Conservation (phyloP, 768 basidiomycete genomes). For the Leccinum obscurum region DNA sequence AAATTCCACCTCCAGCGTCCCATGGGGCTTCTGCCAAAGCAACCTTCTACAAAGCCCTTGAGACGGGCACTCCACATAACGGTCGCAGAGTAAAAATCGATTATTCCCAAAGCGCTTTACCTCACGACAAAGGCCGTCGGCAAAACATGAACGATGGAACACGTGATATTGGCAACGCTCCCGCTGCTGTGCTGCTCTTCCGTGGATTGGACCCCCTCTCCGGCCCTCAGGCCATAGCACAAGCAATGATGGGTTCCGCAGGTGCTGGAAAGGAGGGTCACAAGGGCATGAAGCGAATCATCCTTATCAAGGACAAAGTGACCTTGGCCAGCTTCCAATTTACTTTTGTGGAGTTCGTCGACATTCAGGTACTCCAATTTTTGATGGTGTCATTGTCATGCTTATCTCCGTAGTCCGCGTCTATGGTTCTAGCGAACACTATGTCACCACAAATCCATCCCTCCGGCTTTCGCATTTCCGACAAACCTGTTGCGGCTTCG, state of each 20-base stretch:
- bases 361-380: slow-evolving; percentile 59
- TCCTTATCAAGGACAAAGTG: slow-evolving; percentile 86
- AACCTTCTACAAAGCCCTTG: slow-evolving; percentile 72
- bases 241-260: slow-evolving; percentile 79
- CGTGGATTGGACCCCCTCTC: slow-evolving; percentile 89
- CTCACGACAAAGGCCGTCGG: slow-evolving; percentile 64
- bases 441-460: slow-evolving; percentile 89
- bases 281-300: slow-evolving; percentile 83
- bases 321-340: slow-evolving; percentile 91
- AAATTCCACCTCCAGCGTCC: slow-evolving; percentile 88
- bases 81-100: slow-evolving; percentile 94
- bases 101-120: slow-evolving; percentile 84
- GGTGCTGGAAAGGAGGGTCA: slow-evolving; percentile 78
- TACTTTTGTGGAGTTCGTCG: slow-evolving; percentile 90
- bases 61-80: slow-evolving; percentile 67
- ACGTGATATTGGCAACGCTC: slow-evolving; percentile 89
- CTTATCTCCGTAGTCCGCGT: slow-evolving; percentile 62
- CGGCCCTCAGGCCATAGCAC: slow-evolving; percentile 82
- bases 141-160: slow-evolving; percentile 89
- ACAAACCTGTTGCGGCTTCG: slow-evolving; percentile 85
- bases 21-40: slow-evolving; percentile 78
- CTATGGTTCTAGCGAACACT: slow-evolving; percentile 76
- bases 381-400: slow-evolving; percentile 1
- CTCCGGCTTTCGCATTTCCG: slow-evolving; percentile 90
- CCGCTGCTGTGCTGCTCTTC: slow-evolving; percentile 81